phyloP scores from a whole-genome alignment of 495 filamentous ascomycete species.

The Usnea hakonensis region DNA sequence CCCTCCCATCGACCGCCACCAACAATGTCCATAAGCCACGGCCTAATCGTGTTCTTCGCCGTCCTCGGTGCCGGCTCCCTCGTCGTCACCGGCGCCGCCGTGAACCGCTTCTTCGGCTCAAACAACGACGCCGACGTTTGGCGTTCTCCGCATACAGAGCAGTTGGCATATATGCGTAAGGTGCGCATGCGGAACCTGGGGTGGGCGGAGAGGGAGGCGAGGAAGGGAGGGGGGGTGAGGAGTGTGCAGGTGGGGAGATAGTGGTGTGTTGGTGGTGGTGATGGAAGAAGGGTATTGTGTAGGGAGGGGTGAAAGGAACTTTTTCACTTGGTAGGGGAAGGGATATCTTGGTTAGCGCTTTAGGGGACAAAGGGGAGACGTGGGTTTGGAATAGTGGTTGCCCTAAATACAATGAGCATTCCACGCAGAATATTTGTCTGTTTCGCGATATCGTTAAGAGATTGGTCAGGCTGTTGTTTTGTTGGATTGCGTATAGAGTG shows the following conservation, averaged over 20 bases:
- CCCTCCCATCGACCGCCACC: neutral
- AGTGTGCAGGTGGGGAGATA: no score
- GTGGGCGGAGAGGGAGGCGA: neutral
- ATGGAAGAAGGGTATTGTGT: no score
- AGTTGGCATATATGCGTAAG: neutral
- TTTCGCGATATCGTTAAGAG: no score
- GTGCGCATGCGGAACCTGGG: neutral
- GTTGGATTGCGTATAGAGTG: no score
- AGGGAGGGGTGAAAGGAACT: no score
- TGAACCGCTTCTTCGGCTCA: neutral
- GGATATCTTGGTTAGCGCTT: no score
- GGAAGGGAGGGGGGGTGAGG: neutral
- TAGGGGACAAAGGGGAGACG: no score
- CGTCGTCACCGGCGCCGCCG: neutral
- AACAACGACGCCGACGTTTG: neutral
- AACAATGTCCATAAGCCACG: neutral
- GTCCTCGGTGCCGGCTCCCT: neutral
- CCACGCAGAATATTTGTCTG: no score
- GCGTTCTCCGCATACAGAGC: neutral
- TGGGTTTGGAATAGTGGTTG: no score
- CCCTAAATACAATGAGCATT: no score
- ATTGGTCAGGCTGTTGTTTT: no score
- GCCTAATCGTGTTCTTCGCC: neutral
- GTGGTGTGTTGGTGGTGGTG: neutral
- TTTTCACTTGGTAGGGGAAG: no score